phyloP scores from a whole-genome alignment of 116 monocot genomes.

The Trichopus zeylanicus region DNA sequence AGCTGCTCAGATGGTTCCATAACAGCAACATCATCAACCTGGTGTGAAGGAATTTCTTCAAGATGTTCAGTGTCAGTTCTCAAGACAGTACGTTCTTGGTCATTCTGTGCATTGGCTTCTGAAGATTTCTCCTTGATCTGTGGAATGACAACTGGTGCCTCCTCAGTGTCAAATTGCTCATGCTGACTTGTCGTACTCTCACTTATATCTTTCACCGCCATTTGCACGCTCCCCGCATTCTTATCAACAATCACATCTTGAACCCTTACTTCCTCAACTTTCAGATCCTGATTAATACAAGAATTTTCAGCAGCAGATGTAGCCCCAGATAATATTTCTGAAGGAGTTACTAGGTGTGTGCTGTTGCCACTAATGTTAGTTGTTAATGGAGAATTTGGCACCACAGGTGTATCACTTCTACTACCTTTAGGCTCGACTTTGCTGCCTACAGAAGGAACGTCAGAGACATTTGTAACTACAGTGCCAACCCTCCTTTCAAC shows the following conservation, averaged over 20 bases:
- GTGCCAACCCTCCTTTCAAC: slow-evolving; percentile 24
- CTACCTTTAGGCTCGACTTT: slow-evolving; percentile 36
- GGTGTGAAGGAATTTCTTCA: slow-evolving; percentile 18
- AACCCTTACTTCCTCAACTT: slow-evolving; percentile 27
- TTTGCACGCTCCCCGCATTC: slow-evolving; percentile 16
- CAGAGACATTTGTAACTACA: slow-evolving; percentile 13
- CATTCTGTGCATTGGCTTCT: slow-evolving; percentile 24
- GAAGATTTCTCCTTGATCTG: slow-evolving; percentile 30
- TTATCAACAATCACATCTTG: slow-evolving; percentile 20
- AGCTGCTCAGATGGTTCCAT: slow-evolving; percentile 23
- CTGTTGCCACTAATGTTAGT: slow-evolving; percentile 22
- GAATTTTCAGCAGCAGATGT: slow-evolving; percentile 33
- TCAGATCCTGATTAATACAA: slow-evolving; percentile 8
- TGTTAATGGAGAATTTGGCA: slow-evolving; percentile 31
- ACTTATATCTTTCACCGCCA: slow-evolving; percentile 30
- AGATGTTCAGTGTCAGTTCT: slow-evolving; percentile 16
- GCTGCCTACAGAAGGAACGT: slow-evolving; percentile 14
- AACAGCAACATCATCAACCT: slow-evolving; percentile 22
- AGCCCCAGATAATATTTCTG: slow-evolving; percentile 62
- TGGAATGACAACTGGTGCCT: slow-evolving; percentile 17
- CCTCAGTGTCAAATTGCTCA: slow-evolving; percentile 24
- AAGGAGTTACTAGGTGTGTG: slow-evolving; percentile 79
- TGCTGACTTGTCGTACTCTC: slow-evolving; percentile 23
- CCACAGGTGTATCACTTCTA: slow-evolving; percentile 24
- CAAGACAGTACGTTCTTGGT: slow-evolving; percentile 18